Conservation (phyloP, 2,329 filamentous ascomycete species). For the Talaromyces sp. region DNA sequence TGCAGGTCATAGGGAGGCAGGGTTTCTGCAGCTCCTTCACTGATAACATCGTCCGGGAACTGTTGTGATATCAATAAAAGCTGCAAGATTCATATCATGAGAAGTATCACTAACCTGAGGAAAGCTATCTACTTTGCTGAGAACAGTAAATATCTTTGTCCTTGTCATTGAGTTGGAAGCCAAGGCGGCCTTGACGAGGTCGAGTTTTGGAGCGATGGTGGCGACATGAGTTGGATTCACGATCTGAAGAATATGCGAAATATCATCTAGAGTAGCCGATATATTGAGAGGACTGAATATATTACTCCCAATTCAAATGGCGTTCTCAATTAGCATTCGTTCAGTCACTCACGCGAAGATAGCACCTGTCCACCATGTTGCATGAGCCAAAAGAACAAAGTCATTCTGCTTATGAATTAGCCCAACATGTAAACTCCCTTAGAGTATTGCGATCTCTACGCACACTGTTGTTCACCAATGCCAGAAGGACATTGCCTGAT, state of each 20-base stretch:
- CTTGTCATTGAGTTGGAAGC: constrained; percentile 5
- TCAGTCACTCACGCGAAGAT: constrained; percentile 15
- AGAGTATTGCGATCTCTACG: neutral
- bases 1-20: constrained; percentile 17
- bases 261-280: constrained; percentile 17
- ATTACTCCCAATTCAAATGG: too few relatives aligned
- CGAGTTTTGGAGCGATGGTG: constrained; percentile 16
- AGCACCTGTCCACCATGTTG: constrained; percentile 21
- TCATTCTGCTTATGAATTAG: constrained; percentile 14
- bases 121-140: neutral
- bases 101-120: neutral
- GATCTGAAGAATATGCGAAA: constrained; percentile 17
- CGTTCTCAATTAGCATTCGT: too few relatives aligned
- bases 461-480: constrained; percentile 20
- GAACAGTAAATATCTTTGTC: constrained; percentile 2
- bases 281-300: constrained; percentile 14
- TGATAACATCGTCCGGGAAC: constrained; percentile 18
- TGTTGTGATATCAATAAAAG: neutral
- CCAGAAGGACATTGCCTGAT: constrained; percentile 16
- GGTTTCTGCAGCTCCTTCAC: constrained; percentile 7
- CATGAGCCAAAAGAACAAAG: constrained; percentile 21
- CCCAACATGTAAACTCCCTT: neutral
- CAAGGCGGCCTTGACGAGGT: constrained; percentile 14
- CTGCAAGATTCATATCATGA: neutral
- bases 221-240: constrained; percentile 18